Base-by-base conservation (phyloP, 2,329 filamentous ascomycete species). In the Helicocarpus griseus region DNA sequence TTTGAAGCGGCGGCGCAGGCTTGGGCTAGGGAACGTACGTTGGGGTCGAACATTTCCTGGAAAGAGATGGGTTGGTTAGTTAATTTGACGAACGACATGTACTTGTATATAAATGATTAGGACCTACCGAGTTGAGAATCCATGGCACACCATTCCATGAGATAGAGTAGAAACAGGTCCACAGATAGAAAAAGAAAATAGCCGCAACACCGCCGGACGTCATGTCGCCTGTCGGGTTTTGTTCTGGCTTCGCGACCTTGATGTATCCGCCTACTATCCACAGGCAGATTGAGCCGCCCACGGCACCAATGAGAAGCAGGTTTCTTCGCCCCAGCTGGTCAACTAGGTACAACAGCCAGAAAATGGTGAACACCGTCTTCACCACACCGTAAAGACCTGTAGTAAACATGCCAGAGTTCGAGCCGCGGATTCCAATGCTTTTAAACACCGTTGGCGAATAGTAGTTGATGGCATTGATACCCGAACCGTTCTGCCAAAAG, bases 401-500 rank as follows among this genome's bases (percentile, higher is more conserved):
- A 0, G 85, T 86, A 33, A 85, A 69, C 55, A 85, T 74, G 11
- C 75, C 74, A 4, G 75, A 77, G 50, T 77, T 83, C 22, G 77
- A 79, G 4, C 79, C 79, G 0, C 68, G 75, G 13, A 86, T 71
- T 13, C 83, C 83, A 38, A 87, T 78, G 11, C 75, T 78, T 54
- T 76, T 77, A 73, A 89, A 87, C 8, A 88, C 78, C 0, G 79
- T 84, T 0, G 85, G 84, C 1, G 73, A 77, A 67, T 85, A 87
- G 69, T 88, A 89, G 72, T 88, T 89, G 71, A 87, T 83, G 19
- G 85, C 85, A 58, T 89, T 89, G 71, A 89, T 89, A 2, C 86
- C 86, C 2, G 73, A 77, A 47, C 83, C 83, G 60, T 91, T 91
- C 67, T 91, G 87, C 77, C 82, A 89, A 49, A 90, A 72, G 73